Evolutionary conservation across 768 basidiomycete species (phyloP).

Genomic region (Lactarius psammicola): DNA sequence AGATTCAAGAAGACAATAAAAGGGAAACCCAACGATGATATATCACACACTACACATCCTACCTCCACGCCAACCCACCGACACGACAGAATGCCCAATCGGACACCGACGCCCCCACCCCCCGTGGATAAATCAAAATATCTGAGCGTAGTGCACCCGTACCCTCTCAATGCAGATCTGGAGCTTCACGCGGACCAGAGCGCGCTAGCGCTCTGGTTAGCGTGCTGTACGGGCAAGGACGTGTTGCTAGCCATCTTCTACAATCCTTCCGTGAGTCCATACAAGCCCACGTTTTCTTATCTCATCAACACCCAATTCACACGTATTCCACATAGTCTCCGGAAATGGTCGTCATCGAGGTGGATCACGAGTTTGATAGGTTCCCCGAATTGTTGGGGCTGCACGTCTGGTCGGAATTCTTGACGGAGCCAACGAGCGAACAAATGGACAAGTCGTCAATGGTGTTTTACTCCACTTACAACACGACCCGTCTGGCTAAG

Average conservation of each 20-base stretch:
- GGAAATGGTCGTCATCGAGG: conserved; percentile 46
- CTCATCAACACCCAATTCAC: neutral
- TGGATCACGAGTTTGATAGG: conserved; percentile 35
- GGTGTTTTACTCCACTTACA: conserved; percentile 43
- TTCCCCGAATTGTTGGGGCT: conserved; percentile 42
- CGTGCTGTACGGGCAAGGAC: conserved; percentile 39
- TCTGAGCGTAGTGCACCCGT: conserved; percentile 45
- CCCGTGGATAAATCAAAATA: conserved; percentile 45
- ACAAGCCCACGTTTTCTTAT: neutral
- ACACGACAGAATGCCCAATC: conserved; percentile 40
- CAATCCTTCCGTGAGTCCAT: conserved; percentile 43
- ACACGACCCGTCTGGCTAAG: conserved; percentile 43
- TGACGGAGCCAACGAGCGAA: conserved; percentile 36
- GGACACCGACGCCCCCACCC: conserved; percentile 42
- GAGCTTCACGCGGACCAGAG: conserved; percentile 39
- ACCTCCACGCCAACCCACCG: neutral
- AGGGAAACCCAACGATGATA: too few relatives aligned
- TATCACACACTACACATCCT: too few relatives aligned
- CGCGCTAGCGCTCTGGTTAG: conserved; percentile 45
- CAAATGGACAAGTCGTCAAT: conserved; percentile 34
- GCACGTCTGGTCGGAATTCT: conserved; percentile 45
- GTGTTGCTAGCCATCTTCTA: conserved; percentile 43
- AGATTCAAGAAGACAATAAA: too few relatives aligned
- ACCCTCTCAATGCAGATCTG: conserved; percentile 45
- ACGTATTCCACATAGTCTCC: conserved; percentile 37